These are phyloP conservation scores for Punctularia strigosozonata DNA, from an alignment of 768 basidiomycete species.

Conservation along the genomic window DNA sequence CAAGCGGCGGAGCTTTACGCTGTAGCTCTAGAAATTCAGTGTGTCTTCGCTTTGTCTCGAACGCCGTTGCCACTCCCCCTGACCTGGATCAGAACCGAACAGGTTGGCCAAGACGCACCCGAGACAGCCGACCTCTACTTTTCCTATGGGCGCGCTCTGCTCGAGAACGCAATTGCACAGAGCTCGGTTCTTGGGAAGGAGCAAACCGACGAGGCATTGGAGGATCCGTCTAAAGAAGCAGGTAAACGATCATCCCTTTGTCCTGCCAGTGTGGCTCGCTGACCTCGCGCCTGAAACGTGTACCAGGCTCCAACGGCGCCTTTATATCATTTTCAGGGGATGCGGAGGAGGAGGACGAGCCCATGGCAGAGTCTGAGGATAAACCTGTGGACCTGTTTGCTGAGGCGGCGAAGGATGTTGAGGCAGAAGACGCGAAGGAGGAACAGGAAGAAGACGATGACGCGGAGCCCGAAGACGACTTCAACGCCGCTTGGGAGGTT, in stretches of 20 bases:
- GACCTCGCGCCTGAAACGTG: conserved; percentile 22
- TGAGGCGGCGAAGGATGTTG: conserved; percentile 36
- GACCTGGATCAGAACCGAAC: conserved; percentile 42
- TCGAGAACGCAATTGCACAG: conserved; percentile 86
- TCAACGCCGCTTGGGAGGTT: conserved; percentile 96
- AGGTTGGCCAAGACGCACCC: conserved; percentile 69
- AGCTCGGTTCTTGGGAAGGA: conserved; percentile 86
- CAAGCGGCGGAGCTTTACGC: conserved; percentile 80
- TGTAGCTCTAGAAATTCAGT: conserved; percentile 75
- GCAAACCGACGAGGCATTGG: conserved; percentile 43
- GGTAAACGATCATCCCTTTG: no score
- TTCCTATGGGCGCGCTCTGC: conserved; percentile 82
- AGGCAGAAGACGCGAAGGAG: conserved; percentile 39
- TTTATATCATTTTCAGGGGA: conserved; percentile 78
- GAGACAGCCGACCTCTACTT: conserved; percentile 85
- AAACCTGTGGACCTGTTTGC: conserved; percentile 54
- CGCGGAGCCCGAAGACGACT: conserved; percentile 88
- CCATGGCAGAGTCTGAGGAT: conserved; percentile 22
- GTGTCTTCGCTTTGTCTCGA: conserved; percentile 21
- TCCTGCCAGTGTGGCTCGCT: no score
- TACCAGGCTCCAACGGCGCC: conserved; percentile 32
- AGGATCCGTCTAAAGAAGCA: conserved; percentile 29
- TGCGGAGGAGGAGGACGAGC: conserved; percentile 47
- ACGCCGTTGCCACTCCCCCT: neutral
- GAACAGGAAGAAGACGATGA: conserved; percentile 55